Evolutionary conservation across 1,139 yeast species (phyloP).

Genomic region (Yamadazyma taylorii): DNA sequence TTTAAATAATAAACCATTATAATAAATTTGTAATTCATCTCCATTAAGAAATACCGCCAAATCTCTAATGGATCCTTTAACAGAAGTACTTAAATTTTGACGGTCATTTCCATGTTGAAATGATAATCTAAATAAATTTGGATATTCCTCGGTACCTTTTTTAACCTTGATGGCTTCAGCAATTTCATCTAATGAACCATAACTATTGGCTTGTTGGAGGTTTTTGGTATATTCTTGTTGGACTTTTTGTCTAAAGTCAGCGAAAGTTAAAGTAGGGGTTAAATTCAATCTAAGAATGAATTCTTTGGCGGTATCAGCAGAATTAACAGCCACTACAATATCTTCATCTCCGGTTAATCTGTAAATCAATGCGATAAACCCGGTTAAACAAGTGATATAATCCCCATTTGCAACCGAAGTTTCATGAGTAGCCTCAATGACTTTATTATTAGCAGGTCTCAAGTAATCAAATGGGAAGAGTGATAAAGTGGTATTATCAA

Average conservation of each 20-base stretch:
- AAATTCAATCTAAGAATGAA: conserved; percentile 64
- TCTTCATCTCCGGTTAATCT: conserved; percentile 94
- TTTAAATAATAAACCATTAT: conserved; percentile 76
- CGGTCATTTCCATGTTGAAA: conserved; percentile 48
- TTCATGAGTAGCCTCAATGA: conserved; percentile 58
- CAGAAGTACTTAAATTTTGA: conserved; percentile 49
- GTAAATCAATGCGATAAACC: conserved; percentile 68
- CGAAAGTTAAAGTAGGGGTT: conserved; percentile 53
- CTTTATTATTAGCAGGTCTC: conserved; percentile 70
- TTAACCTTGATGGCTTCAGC: conserved; percentile 49
- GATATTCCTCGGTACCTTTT: conserved; percentile 55
- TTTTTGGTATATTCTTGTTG: conserved; percentile 42
- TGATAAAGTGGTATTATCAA: conserved; percentile 82
- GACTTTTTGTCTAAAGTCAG: conserved; percentile 49
- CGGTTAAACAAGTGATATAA: conserved; percentile 63
- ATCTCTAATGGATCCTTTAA: conserved; percentile 61
- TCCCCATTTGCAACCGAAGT: conserved; percentile 12
- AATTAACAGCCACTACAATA: conserved; percentile 74
- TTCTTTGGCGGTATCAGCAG: conserved; percentile 37
- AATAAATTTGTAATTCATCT: conserved; percentile 44
- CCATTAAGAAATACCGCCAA: conserved; percentile 52
- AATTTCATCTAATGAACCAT: conserved; percentile 54
- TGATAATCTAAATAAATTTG: conserved; percentile 64
- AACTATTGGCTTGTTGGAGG: conserved; percentile 33
- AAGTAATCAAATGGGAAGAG: conserved; percentile 86